These are phyloP conservation scores for Thermochaetoides dissita DNA, from an alignment of 2,329 filamentous ascomycete species.

Conservation along the genomic window DNA sequence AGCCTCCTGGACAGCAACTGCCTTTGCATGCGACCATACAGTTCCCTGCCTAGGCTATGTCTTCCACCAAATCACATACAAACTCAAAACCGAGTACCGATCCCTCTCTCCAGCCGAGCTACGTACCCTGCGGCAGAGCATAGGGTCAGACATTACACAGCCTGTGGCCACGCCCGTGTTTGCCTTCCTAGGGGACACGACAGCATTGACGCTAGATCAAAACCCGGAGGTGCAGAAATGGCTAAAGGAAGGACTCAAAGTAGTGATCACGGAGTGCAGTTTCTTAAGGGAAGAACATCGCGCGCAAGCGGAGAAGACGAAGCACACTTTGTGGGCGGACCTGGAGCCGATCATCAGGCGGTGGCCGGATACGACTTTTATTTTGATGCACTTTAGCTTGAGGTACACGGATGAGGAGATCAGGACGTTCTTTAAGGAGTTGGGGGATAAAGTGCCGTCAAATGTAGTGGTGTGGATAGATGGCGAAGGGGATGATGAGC, in stretches of 20 bases:
- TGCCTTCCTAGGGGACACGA: slow-evolving; percentile 35
- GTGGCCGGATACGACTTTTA: slow-evolving; percentile 30
- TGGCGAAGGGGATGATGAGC: too few relatives aligned
- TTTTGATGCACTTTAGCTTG: slow-evolving; percentile 34
- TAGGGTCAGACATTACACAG: slow-evolving; percentile 26
- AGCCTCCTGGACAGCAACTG: slow-evolving; percentile 26
- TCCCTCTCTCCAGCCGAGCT: slow-evolving; percentile 24
- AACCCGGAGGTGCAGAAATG: slow-evolving; percentile 23
- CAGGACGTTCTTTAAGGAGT: slow-evolving; percentile 25
- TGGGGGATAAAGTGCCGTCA: slow-evolving; percentile 19
- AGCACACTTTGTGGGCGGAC: slow-evolving; percentile 33
- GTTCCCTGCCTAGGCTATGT: slow-evolving; percentile 35
- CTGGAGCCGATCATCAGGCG: slow-evolving; percentile 29
- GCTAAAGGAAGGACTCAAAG: slow-evolving; percentile 25
- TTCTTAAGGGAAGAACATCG: slow-evolving; percentile 31
- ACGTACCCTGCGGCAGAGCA: slow-evolving; percentile 22
- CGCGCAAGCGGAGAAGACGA: slow-evolving; percentile 30
- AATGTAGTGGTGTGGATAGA: slow-evolving; percentile 35
- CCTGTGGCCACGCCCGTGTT: slow-evolving; percentile 27
- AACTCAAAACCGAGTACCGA: slow-evolving; percentile 25
- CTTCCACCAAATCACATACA: slow-evolving; percentile 26
- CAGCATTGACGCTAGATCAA: slow-evolving; percentile 23
- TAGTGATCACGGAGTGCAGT: slow-evolving; percentile 37
- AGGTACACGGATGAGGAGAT: slow-evolving; percentile 29
- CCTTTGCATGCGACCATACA: slow-evolving; percentile 32